Base-by-base conservation (phyloP, 768 basidiomycete species). In the Suillus placidus region DNA sequence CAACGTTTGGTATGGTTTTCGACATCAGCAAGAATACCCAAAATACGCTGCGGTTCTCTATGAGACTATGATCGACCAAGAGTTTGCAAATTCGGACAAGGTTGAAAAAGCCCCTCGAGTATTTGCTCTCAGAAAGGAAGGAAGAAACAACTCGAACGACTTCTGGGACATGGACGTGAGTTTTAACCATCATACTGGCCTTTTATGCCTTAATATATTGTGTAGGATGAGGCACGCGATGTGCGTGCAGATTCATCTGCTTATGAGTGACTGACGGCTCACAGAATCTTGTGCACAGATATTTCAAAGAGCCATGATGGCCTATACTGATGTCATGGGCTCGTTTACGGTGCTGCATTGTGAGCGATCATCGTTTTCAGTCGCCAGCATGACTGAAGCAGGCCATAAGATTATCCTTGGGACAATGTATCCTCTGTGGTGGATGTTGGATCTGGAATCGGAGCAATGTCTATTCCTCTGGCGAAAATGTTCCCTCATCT, bases 361-460 rank as follows among this genome's bases (percentile, higher is more conserved):
- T 71, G 54, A 56, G 74, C 18, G 9, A 16, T 32, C 16, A 18
- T 16, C 30, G 0, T 54, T 18, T 32, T 32, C 6, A n/a, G 12
- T 34, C 10, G 32, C n/a, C 18, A 20, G 20, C 18, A 55, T 20
- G 32, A 55, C 10, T 34, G 13, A 49, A 49, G 47, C 3, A 6
- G 6, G n/a, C 6, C 47, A 13, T 49, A 23, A 49, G 47, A 49
- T 49, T 49, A 49, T 13, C 70, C 73, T 30, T 68, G 76, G 78
- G 52, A 69, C 67, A 67, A 64, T 60, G 67, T 71, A 32, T 66
- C 69, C 49, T 70, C 70, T 10, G 63, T 79, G 47, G 73, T 75
- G 9, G 76, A 77, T 58, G 68, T 77, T 35, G 76, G 76, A 3
- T 70, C 75, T 14, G 70, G 76, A 34, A 40, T 71, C 6, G 76